Percentiles rank a stretch among this genome's conserved stretches.
Evolutionary conservation across 208 protist genomes (phyloP).

Genomic region (Crithidia mellificae): DNA sequence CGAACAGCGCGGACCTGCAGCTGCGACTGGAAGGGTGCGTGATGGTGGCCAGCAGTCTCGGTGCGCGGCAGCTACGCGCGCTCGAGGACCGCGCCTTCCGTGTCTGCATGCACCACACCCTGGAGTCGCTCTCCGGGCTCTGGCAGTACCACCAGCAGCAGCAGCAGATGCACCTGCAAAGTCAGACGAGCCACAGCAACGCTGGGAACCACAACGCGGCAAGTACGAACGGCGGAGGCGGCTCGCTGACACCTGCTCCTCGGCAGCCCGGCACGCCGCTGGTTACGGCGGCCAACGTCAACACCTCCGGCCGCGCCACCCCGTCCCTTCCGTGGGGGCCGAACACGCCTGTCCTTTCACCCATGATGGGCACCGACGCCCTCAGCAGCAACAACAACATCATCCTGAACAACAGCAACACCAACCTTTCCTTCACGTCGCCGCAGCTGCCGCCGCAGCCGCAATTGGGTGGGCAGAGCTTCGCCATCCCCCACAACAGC

Average conservation of each 20-base stretch:
- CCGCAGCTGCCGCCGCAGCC: slow-evolving; percentile 15
- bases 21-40: slow-evolving; percentile 80
- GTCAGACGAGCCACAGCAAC: slow-evolving; percentile 18
- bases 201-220: background rate
- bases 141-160: slow-evolving; percentile 29
- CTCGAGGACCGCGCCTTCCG: slow-evolving; percentile 70
- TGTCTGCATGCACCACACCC: slow-evolving; percentile 60
- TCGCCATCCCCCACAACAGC: slow-evolving; percentile 15
- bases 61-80: slow-evolving; percentile 33
- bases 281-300: slow-evolving; percentile 2
- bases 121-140: slow-evolving; percentile 30
- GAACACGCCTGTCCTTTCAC: slow-evolving; percentile 22
- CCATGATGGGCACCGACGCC: background rate
- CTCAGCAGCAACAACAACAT: background rate
- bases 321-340: slow-evolving; percentile 15
- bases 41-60: slow-evolving; percentile 50
- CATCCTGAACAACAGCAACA: slow-evolving; percentile 2
- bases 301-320: slow-evolving; percentile 12
- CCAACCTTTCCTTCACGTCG: background rate
- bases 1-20: slow-evolving; percentile 75
- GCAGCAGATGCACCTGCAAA: slow-evolving; percentile 16
- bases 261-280: slow-evolving; percentile 17
- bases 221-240: background rate
- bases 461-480: background rate
- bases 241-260: background rate